Evolutionary conservation across 345 rosid species (phyloP).

Genomic region (Eucalyptus camaldulensis): DNA sequence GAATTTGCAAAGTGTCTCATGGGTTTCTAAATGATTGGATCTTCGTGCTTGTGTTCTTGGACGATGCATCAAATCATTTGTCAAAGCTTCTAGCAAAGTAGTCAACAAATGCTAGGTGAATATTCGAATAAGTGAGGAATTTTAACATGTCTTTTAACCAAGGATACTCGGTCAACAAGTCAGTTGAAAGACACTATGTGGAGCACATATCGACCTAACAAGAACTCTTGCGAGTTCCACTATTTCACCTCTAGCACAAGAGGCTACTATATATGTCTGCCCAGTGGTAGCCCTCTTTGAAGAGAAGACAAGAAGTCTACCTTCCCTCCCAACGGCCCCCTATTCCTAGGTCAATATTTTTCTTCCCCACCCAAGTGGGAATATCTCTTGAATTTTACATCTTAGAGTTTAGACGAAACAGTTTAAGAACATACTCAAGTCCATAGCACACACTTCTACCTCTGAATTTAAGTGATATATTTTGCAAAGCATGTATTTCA

Average conservation of each 20-base stretch:
- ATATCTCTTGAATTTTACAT: too few species aligned
- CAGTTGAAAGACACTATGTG: background rate
- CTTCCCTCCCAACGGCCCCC: too few species aligned
- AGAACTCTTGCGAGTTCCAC: background rate
- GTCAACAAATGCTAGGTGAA: background rate
- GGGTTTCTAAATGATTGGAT: background rate
- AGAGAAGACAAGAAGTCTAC: too few species aligned
- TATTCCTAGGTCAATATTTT: too few species aligned
- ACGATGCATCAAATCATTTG: background rate
- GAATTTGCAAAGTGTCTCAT: background rate
- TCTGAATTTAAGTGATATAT: too few species aligned
- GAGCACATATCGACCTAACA: background rate
- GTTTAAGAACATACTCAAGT: too few species aligned
- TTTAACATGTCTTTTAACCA: background rate
- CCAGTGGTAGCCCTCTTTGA: too few species aligned
- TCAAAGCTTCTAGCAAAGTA: background rate
- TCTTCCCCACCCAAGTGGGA: too few species aligned
- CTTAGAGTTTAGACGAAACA: rapidly evolving
- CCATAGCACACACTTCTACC: too few species aligned
- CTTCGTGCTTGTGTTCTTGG: background rate
- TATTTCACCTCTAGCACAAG: background rate
- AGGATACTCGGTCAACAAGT: background rate
- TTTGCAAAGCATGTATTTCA: background rate
- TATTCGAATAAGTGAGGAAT: background rate
- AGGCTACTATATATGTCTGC: background rate